Evolutionary conservation across 164 flowering plant species (phyloP).

Genomic region (Buxus sempervirens): DNA sequence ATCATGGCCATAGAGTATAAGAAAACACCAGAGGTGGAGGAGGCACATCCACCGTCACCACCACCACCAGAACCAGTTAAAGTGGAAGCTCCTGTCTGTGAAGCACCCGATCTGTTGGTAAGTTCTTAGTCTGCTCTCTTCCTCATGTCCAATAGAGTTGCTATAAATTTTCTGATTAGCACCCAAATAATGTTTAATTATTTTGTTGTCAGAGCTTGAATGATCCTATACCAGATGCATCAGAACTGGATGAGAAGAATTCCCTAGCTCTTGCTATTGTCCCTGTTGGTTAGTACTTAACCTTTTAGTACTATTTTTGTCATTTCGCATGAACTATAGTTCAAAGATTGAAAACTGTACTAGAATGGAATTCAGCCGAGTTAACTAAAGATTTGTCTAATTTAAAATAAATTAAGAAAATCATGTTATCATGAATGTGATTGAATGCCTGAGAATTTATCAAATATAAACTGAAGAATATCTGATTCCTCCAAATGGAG

Average conservation of each 20-base stretch:
- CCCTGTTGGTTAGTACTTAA: constrained; percentile 57
- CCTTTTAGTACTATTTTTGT: not conserved
- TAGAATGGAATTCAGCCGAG: not conserved
- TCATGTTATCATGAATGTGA: not conserved
- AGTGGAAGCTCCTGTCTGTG: constrained; percentile 51
- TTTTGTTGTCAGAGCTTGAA: constrained; percentile 51
- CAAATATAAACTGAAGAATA: not conserved
- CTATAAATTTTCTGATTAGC: not conserved
- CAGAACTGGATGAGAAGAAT: constrained; percentile 83
- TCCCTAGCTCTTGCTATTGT: constrained; percentile 91
- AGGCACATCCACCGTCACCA: constrained; percentile 42
- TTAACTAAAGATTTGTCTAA: not conserved
- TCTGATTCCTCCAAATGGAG: not conserved
- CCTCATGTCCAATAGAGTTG: not conserved
- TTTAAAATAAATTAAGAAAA: too few species aligned
- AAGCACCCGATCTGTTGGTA: constrained; percentile 87
- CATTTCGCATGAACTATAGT: not conserved
- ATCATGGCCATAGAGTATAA: constrained; percentile 75
- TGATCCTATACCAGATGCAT: constrained; percentile 66
- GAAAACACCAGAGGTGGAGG: constrained; percentile 54
- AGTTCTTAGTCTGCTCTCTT: constrained; percentile 9
- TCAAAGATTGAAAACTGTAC: not conserved
- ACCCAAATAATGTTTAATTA: constrained; percentile 1
- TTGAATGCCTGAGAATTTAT: not conserved
- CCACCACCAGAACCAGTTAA: constrained; percentile 63